These are phyloP conservation scores for Grosmannia clavigera DNA, from an alignment of 2,329 filamentous ascomycete species.

Conservation along the genomic window DNA sequence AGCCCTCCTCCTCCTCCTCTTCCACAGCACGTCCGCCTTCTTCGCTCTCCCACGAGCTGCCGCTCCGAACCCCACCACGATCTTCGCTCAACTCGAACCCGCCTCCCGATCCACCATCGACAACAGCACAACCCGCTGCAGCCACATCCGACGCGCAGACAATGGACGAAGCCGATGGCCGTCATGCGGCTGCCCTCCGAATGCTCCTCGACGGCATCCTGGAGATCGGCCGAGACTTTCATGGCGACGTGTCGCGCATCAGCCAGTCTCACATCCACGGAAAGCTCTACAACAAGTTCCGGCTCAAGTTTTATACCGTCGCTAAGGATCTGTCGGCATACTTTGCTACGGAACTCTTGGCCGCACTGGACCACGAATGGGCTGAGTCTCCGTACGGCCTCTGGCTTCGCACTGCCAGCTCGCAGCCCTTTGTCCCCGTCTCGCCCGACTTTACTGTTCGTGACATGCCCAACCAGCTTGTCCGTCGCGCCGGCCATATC, in stretches of 20 bases:
- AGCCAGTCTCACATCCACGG: conserved; percentile 20
- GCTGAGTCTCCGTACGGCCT: conserved; percentile 18
- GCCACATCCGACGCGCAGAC: background rate
- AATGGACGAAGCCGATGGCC: background rate
- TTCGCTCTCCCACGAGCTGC: background rate
- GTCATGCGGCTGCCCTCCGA: background rate
- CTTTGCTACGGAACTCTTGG: conserved; percentile 28
- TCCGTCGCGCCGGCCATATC: conserved; percentile 11
- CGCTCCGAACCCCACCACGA: background rate
- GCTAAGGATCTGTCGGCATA: conserved; percentile 31
- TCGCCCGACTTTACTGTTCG: conserved; percentile 14
- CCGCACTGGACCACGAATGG: conserved; percentile 23
- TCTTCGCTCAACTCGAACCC: background rate
- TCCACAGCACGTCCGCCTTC: background rate
- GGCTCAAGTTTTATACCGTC: conserved; percentile 23
- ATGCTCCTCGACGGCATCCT: conserved; percentile 12
- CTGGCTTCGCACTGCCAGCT: conserved; percentile 21
- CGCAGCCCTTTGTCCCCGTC: conserved; percentile 16
- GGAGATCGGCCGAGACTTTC: conserved; percentile 17
- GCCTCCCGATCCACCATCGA: background rate
- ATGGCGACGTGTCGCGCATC: conserved; percentile 15
- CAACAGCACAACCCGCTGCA: background rate
- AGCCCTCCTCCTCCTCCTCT: background rate
- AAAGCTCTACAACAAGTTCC: conserved; percentile 26
- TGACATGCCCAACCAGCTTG: conserved; percentile 14